Conservation (phyloP, 306 rosid genomes). For the Potentilla sterilis region DNA sequence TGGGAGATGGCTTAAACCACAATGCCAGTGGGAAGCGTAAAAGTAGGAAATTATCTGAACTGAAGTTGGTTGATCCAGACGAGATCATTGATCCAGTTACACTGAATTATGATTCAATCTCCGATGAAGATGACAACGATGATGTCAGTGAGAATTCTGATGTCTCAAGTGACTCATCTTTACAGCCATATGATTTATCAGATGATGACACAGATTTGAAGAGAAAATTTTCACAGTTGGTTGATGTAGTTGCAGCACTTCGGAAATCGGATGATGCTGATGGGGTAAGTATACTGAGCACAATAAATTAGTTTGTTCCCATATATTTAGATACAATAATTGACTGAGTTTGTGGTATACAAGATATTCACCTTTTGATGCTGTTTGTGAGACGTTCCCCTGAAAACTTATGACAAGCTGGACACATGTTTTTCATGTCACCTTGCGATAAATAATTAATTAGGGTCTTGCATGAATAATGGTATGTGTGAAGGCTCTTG, state of each 20-base stretch:
- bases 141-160: slow-evolving; percentile 72
- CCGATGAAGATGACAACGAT: slow-evolving; percentile 50
- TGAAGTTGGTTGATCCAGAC: slow-evolving; percentile 75
- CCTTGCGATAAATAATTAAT: not conserved
- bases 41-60: slow-evolving; percentile 48
- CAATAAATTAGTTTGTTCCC: slow-evolving; percentile 13
- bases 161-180: slow-evolving; percentile 69
- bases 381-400: slow-evolving; percentile 22
- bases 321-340: not conserved
- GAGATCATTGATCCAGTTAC: slow-evolving; percentile 83
- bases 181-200: slow-evolving; percentile 82
- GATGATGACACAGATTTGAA: slow-evolving; percentile 92
- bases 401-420: not conserved
- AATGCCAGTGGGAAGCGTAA: slow-evolving; percentile 39
- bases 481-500: not conserved
- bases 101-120: slow-evolving; percentile 53
- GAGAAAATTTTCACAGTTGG: slow-evolving; percentile 66
- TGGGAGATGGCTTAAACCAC: slow-evolving; percentile 32
- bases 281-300: slow-evolving; percentile 65
- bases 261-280: slow-evolving; percentile 87
- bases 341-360: slow-evolving; percentile 19
- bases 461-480: slow-evolving; percentile 8
- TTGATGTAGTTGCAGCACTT: slow-evolving; percentile 80
- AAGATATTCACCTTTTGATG: slow-evolving; percentile 24
- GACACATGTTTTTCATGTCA: not conserved